Evolutionary conservation across 129 eudicot species (phyloP).

Genomic region (Flaveria ramosissima): DNA sequence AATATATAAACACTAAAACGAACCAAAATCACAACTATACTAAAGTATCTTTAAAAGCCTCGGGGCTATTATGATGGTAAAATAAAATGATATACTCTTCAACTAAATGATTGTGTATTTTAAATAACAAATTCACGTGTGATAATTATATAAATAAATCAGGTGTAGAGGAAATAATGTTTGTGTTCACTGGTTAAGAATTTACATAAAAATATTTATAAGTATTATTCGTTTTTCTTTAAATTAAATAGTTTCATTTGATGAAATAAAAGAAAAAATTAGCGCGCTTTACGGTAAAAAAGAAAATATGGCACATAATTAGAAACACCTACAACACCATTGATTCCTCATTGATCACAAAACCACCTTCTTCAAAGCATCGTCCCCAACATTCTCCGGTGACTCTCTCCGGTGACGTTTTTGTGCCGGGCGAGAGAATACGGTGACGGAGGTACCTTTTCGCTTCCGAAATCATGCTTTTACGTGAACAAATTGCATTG

Average conservation of each 20-base stretch:
- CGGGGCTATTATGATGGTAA: no score
- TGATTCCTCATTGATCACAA: slow-evolving; percentile 29
- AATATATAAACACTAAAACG: no score
- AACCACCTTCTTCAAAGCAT: slow-evolving; percentile 28
- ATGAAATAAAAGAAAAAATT: slow-evolving; percentile 10
- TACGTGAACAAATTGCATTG: no score
- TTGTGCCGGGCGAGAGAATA: slow-evolving; percentile 43
- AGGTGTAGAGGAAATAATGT: no score
- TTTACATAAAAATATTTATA: no score
- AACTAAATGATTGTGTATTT: no score
- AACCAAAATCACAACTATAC: no score
- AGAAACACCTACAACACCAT: slow-evolving; percentile 18
- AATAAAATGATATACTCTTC: no score
- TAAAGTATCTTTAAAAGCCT: no score
- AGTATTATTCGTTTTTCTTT: not conserved
- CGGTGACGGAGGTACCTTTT: slow-evolving; percentile 28
- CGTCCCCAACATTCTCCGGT: slow-evolving; percentile 29
- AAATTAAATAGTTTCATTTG: not conserved
- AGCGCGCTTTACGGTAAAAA: slow-evolving; percentile 30
- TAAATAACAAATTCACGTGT: no score
- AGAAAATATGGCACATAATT: slow-evolving; percentile 24
- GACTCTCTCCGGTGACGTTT: slow-evolving; percentile 46
- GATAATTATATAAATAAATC: no score
- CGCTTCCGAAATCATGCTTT: not conserved
- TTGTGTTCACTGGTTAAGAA: no score